Percentiles rank a stretch among this genome's conserved stretches.
These are phyloP conservation scores for Amanita polypyramis DNA, from an alignment of 768 basidiomycete genomes.

Conservation along the genomic window DNA sequence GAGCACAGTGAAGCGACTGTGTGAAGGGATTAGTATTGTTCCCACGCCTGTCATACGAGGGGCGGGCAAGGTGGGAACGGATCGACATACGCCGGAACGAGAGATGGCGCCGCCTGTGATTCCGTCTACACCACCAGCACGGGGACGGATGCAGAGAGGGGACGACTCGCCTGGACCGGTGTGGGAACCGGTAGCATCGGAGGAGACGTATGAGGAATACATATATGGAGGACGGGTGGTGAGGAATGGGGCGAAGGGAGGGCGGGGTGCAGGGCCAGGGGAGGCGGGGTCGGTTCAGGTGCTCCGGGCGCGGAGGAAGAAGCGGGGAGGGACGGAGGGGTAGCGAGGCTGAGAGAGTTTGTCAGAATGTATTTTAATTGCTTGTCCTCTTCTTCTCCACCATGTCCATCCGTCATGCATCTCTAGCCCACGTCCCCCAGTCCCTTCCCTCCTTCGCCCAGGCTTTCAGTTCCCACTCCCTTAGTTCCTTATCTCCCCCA, in stretches of 20 bases:
- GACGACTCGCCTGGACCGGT: slow-evolving; percentile 60
- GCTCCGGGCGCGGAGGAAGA: slow-evolving; percentile 49
- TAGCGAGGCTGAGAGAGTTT: slow-evolving; percentile 12
- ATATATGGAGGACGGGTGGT: slow-evolving; percentile 51
- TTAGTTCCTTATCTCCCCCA: slow-evolving; percentile 35
- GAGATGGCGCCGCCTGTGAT: slow-evolving; percentile 23
- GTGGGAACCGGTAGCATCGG: slow-evolving; percentile 50
- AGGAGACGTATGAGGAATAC: slow-evolving; percentile 48
- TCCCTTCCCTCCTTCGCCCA: slow-evolving; percentile 75
- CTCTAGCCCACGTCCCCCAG: slow-evolving; percentile 39
- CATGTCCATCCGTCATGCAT: slow-evolving; percentile 33
- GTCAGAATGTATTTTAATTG: slow-evolving; percentile 3
- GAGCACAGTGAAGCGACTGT: slow-evolving; percentile 56
- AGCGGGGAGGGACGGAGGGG: slow-evolving; percentile 22
- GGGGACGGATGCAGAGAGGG: slow-evolving; percentile 15
- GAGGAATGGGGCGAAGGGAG: background rate
- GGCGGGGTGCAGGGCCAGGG: slow-evolving; percentile 1
- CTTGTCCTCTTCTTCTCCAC: slow-evolving; percentile 11
- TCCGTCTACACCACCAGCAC: slow-evolving; percentile 44
- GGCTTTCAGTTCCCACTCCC: slow-evolving; percentile 53
- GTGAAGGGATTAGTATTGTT: slow-evolving; percentile 45
- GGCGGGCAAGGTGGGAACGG: slow-evolving; percentile 14
- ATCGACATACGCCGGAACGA: slow-evolving; percentile 32
- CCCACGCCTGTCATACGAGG: slow-evolving; percentile 8
- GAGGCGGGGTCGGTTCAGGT: slow-evolving; percentile 34